Conservation (phyloP, 1,284 basidiomycete species). For the Vanrija sp. region DNA sequence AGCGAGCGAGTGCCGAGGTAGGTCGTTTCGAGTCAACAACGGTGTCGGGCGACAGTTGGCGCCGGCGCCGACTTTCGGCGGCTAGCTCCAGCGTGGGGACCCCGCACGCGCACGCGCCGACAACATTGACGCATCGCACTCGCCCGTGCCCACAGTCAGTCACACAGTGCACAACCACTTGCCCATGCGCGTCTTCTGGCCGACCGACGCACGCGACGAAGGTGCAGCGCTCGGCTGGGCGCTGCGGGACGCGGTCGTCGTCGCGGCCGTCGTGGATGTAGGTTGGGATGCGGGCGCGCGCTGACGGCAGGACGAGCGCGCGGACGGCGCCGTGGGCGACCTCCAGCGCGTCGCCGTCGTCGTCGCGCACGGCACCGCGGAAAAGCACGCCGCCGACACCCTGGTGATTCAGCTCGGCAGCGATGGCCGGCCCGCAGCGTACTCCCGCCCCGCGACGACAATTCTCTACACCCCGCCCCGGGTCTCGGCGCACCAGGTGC, state of each 20-base stretch:
- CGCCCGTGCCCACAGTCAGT: too few species aligned
- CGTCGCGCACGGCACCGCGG: too few species aligned
- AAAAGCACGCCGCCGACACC: background rate
- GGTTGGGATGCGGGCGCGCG: background rate
- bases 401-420: conserved; percentile 2
- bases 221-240: conserved; percentile 33
- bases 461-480: conserved; percentile 25
- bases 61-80: too few species aligned
- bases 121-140: too few species aligned
- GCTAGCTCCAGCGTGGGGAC: too few species aligned
- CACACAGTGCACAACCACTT: background rate
- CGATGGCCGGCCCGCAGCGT: conserved; percentile 10
- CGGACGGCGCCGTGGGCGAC: background rate
- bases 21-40: too few species aligned
- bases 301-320: background rate
- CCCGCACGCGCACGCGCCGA: too few species aligned
- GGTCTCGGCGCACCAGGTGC: background rate
- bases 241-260: conserved; percentile 17
- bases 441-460: conserved; percentile 19
- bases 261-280: conserved; percentile 23
- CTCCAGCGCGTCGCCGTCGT: background rate
- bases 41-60: too few species aligned
- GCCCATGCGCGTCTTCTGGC: conserved; percentile 37
- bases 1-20: too few species aligned
- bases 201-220: conserved; percentile 12